Evolutionary conservation across 163 green algal species (phyloP), one percentile per base, ranked within the genome.

Genomic region (Chlorella variabilis): DNA sequence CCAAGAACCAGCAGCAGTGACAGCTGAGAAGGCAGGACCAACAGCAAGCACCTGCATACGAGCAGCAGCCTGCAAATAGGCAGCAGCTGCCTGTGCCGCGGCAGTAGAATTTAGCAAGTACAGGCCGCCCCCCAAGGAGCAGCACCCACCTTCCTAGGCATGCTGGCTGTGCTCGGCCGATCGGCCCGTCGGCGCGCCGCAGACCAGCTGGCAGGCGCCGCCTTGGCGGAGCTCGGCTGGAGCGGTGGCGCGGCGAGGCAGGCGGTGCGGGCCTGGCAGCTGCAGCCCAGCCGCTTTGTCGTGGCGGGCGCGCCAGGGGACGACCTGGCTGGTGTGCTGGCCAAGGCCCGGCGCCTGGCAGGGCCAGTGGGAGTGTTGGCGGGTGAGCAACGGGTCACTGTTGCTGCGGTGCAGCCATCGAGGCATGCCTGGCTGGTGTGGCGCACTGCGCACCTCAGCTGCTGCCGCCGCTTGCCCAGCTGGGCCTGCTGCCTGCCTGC

Each of bases 261-360:
- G 38, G 38, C 65, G n/a, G 18, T 29, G 21, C 4, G 20, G 0
- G 20, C 3, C 3, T 45, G 51, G 48, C 70, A 77, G 33, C 31
- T 77, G 54, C 73, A 80, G 56, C 38, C 41, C 5, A 33, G 36
- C 38, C 56, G 56, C 7, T 66, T 27, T 17, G 54, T 80, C 31
- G 73, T 31, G 51, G 27, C 36, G 13, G 48, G n/a, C 3, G 71
- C 48, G 2, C 20, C 45, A 13, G 38, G 49, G 15, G 59, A 29
- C 4, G 76, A 67, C 23, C 63, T 34, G n/a, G 63, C 45, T 2
- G 34, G 25, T 2, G 63, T 58, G 45, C 62, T 82, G 45, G 45
- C 21, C 48, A 82, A 82, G 65, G 76, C 76, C 1, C 62, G 76
- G 15, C 48, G 76, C 21, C n/a, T 82, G 34, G 20, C 76, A n/a